phyloP scores from a whole-genome alignment of 169 alveolate species.

The Plasmodium cynomolgi region DNA sequence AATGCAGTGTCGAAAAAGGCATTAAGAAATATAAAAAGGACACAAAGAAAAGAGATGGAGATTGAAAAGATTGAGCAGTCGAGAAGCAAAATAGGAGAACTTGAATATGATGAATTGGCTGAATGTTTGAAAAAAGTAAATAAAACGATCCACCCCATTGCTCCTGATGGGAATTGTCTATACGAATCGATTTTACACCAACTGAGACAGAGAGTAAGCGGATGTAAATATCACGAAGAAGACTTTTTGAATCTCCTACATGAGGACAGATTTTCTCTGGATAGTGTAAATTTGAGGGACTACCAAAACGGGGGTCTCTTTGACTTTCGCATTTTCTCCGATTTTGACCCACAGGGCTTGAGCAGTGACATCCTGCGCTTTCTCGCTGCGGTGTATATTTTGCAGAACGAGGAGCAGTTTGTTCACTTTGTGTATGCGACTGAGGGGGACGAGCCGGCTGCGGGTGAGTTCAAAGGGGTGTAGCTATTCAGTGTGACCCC shows the following conservation, averaged over 20 bases:
- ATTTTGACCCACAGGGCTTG: conserved; percentile 36
- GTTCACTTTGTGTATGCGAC: conserved; percentile 13
- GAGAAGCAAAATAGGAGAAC: conserved; percentile 36
- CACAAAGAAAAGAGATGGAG: conserved; percentile 31
- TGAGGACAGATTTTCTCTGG: conserved; percentile 33
- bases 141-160: conserved; percentile 45
- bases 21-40: conserved; percentile 41
- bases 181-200: conserved; percentile 71
- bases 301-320: conserved; percentile 21
- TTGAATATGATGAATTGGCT: conserved; percentile 36
- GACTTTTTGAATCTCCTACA: conserved; percentile 28
- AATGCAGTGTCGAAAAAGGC: conserved; percentile 37
- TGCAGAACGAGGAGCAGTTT: conserved; percentile 36
- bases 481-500: neutral
- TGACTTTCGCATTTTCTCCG: conserved; percentile 30
- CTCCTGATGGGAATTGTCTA: conserved; percentile 72
- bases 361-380: conserved; percentile 36
- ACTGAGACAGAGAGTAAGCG: conserved; percentile 28
- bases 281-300: conserved; percentile 34
- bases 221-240: conserved; percentile 1
- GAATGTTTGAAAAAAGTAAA: conserved; percentile 18
- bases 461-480: neutral
- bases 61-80: conserved; percentile 28
- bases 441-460: neutral
- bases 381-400: conserved; percentile 29